These are phyloP conservation scores for Aureobasidium subglaciale DNA, from an alignment of 2,329 filamentous ascomycete genomes.

Conservation along the genomic window DNA sequence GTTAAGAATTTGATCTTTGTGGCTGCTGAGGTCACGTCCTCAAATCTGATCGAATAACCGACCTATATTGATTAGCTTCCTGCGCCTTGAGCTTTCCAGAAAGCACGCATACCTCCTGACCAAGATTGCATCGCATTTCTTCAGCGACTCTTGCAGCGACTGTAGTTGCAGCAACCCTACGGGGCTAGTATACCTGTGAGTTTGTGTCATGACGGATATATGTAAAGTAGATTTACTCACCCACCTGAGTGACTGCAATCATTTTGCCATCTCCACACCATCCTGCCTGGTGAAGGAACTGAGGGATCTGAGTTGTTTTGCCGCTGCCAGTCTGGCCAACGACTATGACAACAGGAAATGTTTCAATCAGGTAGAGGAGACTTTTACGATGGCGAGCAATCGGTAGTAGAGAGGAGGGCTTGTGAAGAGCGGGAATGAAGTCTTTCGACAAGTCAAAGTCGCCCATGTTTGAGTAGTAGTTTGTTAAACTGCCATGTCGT, in stretches of 20 bases:
- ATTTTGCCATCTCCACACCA: constrained; percentile 80
- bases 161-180: constrained; percentile 83
- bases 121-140: constrained; percentile 77
- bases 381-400: constrained; percentile 76
- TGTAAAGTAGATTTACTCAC: constrained; percentile 29
- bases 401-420: constrained; percentile 73
- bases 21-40: constrained; percentile 78
- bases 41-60: constrained; percentile 86
- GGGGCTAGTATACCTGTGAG: constrained; percentile 54
- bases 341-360: constrained; percentile 74
- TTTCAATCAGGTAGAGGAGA: constrained; percentile 81
- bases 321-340: constrained; percentile 92
- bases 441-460: constrained; percentile 30
- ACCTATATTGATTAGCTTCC: constrained; percentile 25
- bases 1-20: constrained; percentile 94
- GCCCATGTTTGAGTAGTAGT: constrained; percentile 22
- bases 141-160: constrained; percentile 84
- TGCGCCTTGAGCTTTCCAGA: background rate
- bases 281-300: constrained; percentile 79
- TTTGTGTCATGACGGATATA: constrained; percentile 21
- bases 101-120: constrained; percentile 53
- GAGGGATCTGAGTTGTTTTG: constrained; percentile 92
- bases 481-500: too few relatives aligned
- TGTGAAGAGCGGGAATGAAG: constrained; percentile 76
- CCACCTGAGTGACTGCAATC: constrained; percentile 84